Evolutionary conservation across 495 filamentous ascomycete species (phyloP), one percentile per base, ranked within the genome.

Genomic region (Letharia columbiana): DNA sequence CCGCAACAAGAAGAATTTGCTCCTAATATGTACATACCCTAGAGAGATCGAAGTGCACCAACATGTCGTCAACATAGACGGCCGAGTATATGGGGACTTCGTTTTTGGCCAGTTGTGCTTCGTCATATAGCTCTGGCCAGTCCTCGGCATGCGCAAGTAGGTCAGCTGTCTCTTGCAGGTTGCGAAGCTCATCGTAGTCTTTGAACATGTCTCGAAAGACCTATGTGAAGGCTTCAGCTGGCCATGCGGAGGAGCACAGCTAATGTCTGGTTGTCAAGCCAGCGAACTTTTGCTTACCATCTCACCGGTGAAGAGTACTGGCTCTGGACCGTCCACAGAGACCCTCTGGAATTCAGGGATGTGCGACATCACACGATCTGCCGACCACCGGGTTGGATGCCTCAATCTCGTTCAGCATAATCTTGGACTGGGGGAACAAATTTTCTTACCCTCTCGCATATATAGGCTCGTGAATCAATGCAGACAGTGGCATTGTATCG

Each of bases 1-100:
- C 8, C 9, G 47, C 0, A 28, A 50, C 1, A 50, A 3, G n/a
- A 28, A 23, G 47, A 10, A 1, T 50, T 23, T 28, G 8, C 47
- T 50, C n/a, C n/a, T 3, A 10, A 28, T 7, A n/a, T n/a, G 20
- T 50, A 50, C 47, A 50, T 50, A 50, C 47, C 44, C 44, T 23
- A 28, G 47, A n/a, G n/a, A 50, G 47, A 50, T 87, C 86, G 68
- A 82, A 89, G 68, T 93, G 87, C 40, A 98, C 93, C 70, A 95
- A 97, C 92, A 98, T 96, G 74, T 98, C 93, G 64, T 97, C 90
- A 1, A 91, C 71, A 66, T 87, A 98, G 20, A 82, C 86, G 0
- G 89, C 90, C 9, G 91, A 87, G 69, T 95, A 97, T 0, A 97
- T 89, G 0, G 94, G 92, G 1, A 97, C 91, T 66, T 88, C 79